Conservation (phyloP, 2,329 filamentous ascomycete genomes). For the Helotiales sp. region DNA sequence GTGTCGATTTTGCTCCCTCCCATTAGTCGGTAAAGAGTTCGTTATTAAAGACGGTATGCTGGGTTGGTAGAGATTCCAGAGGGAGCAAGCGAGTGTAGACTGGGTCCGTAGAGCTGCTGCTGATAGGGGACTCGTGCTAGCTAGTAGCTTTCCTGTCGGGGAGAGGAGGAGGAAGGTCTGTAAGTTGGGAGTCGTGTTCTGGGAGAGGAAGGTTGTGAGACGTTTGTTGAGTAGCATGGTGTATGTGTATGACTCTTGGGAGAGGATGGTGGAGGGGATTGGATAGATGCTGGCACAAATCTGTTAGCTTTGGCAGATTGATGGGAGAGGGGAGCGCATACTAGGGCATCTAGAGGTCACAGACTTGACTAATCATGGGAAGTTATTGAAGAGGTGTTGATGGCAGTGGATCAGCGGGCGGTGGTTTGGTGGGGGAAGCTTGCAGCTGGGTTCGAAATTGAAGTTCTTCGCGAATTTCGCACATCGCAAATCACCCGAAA, state of each 20-base stretch:
- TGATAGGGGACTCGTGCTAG: constrained; percentile 57
- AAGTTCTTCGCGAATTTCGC: too few species aligned
- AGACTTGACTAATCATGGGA: too few species aligned
- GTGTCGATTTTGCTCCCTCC: constrained; percentile 9
- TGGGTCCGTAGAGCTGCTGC: constrained; percentile 60
- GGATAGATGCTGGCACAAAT: constrained; percentile 10
- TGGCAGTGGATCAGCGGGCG: too few species aligned
- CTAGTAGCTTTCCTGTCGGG: constrained; percentile 61
- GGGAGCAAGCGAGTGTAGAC: constrained; percentile 62
- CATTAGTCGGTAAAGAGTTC: constrained; percentile 38
- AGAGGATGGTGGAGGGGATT: constrained; percentile 5
- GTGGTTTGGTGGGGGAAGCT: too few species aligned
- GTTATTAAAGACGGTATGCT: constrained; percentile 40
- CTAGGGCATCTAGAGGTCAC: constrained; percentile 23
- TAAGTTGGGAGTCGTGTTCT: constrained; percentile 53
- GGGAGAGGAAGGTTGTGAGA: constrained; percentile 61
- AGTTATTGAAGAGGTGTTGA: too few species aligned
- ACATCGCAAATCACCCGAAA: too few species aligned
- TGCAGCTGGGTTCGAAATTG: too few species aligned
- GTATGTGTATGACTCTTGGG: constrained; percentile 23
- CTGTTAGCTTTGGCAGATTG: background rate
- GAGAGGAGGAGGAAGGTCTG: constrained; percentile 62
- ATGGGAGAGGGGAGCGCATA: background rate
- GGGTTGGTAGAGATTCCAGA: constrained; percentile 57
- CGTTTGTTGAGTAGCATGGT: constrained; percentile 61